These are phyloP conservation scores for Phaeosphaeria sp. DNA, from an alignment of 2,329 filamentous ascomycete species.

Conservation along the genomic window DNA sequence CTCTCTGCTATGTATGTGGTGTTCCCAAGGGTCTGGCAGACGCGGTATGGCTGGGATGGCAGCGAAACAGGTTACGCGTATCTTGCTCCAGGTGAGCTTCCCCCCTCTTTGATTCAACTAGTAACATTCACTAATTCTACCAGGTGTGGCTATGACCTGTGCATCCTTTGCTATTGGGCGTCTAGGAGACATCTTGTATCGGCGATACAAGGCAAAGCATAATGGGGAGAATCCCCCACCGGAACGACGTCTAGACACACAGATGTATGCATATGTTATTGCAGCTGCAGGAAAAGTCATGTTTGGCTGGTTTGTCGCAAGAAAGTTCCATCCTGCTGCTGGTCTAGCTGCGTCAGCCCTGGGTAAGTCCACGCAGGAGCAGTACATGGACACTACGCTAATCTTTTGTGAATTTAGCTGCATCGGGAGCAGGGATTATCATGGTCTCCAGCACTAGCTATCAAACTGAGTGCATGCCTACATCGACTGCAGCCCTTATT, in stretches of 20 bases:
- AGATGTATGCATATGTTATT: constrained; percentile 46
- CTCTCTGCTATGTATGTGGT: constrained; percentile 14
- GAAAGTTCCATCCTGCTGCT: constrained; percentile 16
- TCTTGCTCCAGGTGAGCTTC: constrained; percentile 31
- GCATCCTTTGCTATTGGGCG: constrained; percentile 44
- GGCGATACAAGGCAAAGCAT: constrained; percentile 18
- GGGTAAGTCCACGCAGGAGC: constrained; percentile 11
- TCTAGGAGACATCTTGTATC: constrained; percentile 39
- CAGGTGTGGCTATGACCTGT: constrained; percentile 25
- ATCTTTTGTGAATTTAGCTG: constrained; percentile 21
- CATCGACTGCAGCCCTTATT: constrained; percentile 47
- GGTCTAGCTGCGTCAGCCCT: constrained; percentile 37
- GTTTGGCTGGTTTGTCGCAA: constrained; percentile 48
- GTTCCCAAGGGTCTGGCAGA: constrained; percentile 19
- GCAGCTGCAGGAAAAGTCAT: constrained; percentile 41
- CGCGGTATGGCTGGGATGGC: constrained; percentile 38
- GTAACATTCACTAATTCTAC: background rate
- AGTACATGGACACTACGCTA: background rate
- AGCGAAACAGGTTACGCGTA: constrained; percentile 43
- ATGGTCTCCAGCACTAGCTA: constrained; percentile 49
- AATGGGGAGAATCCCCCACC: constrained; percentile 28
- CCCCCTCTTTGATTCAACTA: background rate
- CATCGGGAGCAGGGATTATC: constrained; percentile 49
- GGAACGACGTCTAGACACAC: constrained; percentile 45
- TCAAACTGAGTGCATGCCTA: constrained; percentile 44